Conservation (phyloP, 2,329 filamentous ascomycete species). For the Cladosporium velox region DNA sequence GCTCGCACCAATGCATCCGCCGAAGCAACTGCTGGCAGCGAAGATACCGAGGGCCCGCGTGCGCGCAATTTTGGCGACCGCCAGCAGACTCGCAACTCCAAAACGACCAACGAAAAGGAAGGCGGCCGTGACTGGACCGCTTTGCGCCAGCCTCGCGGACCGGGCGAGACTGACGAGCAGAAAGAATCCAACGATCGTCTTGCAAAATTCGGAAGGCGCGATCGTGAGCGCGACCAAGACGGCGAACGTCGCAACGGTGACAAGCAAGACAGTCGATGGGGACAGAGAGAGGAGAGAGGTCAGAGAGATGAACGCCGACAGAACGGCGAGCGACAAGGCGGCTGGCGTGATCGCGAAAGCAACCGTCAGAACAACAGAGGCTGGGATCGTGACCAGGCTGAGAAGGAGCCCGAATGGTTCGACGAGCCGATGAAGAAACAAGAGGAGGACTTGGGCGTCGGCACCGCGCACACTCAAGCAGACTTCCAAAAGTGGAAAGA, state of each 20-base stretch:
- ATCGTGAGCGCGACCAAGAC: constrained; percentile 44
- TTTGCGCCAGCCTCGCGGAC: constrained; percentile 64
- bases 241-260: constrained; percentile 66
- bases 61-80: constrained; percentile 48
- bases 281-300: constrained; percentile 43
- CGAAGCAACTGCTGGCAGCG: constrained; percentile 40
- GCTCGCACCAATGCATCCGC: constrained; percentile 39
- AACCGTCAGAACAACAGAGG: constrained; percentile 53
- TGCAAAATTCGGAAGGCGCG: constrained; percentile 46
- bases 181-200: constrained; percentile 64
- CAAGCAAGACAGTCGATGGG: constrained; percentile 69
- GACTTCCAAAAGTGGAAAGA: constrained; percentile 97
- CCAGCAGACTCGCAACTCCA: constrained; percentile 45
- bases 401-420: constrained; percentile 90
- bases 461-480: constrained; percentile 69
- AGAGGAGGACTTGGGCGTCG: constrained; percentile 55
- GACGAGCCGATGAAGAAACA: constrained; percentile 64
- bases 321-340: constrained; percentile 52
- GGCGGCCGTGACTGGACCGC: constrained; percentile 62
- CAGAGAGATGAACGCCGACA: constrained; percentile 42
- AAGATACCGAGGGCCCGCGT: constrained; percentile 29
- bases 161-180: constrained; percentile 53
- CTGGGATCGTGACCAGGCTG: constrained; percentile 60
- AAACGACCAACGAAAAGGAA: constrained; percentile 37
- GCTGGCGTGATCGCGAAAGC: constrained; percentile 57